These are phyloP conservation scores for Kluyveromyces wickerhamii DNA, from an alignment of 805 yeast genomes.

Conservation along the genomic window DNA sequence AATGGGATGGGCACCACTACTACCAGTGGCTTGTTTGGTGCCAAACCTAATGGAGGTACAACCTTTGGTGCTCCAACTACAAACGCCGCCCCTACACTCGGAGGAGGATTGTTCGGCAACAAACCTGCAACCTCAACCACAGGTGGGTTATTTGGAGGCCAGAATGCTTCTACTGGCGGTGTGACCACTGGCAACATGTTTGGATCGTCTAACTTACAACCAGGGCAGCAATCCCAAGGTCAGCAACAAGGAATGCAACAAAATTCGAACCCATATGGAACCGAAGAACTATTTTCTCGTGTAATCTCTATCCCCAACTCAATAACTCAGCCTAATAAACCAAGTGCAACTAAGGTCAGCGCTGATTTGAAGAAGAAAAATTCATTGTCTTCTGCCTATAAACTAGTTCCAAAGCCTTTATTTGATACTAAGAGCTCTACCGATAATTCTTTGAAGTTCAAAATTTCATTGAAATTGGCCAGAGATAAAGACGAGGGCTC, in stretches of 20 bases:
- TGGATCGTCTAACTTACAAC: slow-evolving; percentile 28
- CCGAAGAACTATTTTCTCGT: slow-evolving; percentile 54
- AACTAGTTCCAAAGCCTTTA: slow-evolving; percentile 56
- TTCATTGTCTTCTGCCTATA: slow-evolving; percentile 52
- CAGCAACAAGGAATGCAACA: slow-evolving; percentile 28
- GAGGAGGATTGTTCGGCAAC: slow-evolving; percentile 1
- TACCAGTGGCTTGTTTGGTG: slow-evolving; percentile 35
- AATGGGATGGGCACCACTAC: slow-evolving; percentile 21
- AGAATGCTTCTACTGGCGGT: slow-evolving; percentile 9
- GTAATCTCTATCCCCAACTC: slow-evolving; percentile 29
- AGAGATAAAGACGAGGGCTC: slow-evolving; percentile 2
- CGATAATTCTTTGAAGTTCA: slow-evolving; percentile 1
- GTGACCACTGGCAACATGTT: slow-evolving; percentile 36
- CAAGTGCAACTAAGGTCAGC: slow-evolving; percentile 41
- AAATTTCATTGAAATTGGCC: neutral
- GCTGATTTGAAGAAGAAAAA: slow-evolving; percentile 48
- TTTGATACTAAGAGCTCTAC: slow-evolving; percentile 26
- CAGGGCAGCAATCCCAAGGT: slow-evolving; percentile 22
- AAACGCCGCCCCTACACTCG: slow-evolving; percentile 12
- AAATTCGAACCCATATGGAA: slow-evolving; percentile 62
- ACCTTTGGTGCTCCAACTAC: slow-evolving; percentile 14
- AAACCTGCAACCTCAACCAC: slow-evolving; percentile 11
- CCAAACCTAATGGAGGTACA: slow-evolving; percentile 20
- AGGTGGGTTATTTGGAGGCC: slow-evolving; percentile 31
- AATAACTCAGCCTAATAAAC: slow-evolving; percentile 34